Base-by-base conservation (phyloP, 371 early-diverging fungal genomes). In the Mortierella sp. region DNA sequence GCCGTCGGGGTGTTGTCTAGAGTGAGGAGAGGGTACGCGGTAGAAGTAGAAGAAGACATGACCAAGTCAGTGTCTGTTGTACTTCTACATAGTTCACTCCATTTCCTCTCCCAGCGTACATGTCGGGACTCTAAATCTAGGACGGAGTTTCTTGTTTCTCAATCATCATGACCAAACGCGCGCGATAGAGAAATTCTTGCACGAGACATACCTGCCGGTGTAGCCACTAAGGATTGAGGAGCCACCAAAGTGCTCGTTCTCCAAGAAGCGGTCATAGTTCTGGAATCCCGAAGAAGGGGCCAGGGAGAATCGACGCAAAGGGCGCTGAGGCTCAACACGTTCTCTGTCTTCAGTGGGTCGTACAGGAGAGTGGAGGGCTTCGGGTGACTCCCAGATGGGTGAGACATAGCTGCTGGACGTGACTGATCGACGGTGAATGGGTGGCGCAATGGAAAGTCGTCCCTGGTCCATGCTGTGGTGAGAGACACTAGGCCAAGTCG, bases 261-360 rank as follows among this genome's bases (percentile, higher is more conserved):
- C 83, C 40, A 78, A 44, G 47, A 72, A 83, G 16, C 50, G 74
- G 44, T 78, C 76, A 63, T 83, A 83, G 3, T 68, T 52, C 34
- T 78, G 83, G 53, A 72, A 74, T 29, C 72, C 79, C 34, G 83
- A 83, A 14, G 83, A 83, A 34, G 79, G 83, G 7, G 83, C 83
- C 14, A 83, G 31, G 14, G 83, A 83, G 50, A 69, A 83, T 29
- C 83, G 71, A 34, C 83, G 63, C 9, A 73, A 39, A 14, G 68
- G 22, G 1, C 76, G 83, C 47, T 77, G 77, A n/a, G 73, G 78
- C 41, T 82, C 78, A 5, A 70, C 44, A 40, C 53, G 66, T 2
- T 69, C 74, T 37, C 63, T 29, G 40, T 78, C 83, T 11, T 47
- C 29, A n/a, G 22, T 39, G 16, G 64, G 65, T 14, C 40, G 63